phyloP scores from a whole-genome alignment of 1,284 basidiomycete genomes.

The Microbotryum silenes-acaulis region DNA sequence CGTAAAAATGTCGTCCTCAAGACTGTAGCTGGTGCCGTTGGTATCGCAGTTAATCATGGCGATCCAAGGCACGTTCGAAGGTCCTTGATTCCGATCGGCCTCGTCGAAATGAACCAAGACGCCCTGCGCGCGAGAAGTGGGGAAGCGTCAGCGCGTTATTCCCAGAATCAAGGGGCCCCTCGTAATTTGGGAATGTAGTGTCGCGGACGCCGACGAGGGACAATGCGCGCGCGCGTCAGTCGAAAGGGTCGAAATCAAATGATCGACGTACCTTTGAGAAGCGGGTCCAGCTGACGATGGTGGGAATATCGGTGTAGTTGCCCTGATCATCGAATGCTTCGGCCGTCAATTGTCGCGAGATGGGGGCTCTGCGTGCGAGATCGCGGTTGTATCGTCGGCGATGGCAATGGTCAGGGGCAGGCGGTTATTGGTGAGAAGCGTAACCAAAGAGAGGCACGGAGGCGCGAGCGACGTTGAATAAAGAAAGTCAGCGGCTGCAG shows the following conservation, averaged over 20 bases:
- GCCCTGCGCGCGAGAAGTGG: constrained; percentile 17
- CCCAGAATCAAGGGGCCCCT: no score
- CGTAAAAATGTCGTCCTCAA: constrained; percentile 65
- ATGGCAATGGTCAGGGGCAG: background rate
- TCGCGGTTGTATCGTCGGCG: background rate
- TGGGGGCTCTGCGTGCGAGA: constrained; percentile 4
- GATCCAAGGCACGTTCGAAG: constrained; percentile 67
- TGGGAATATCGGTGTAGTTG: constrained; percentile 22
- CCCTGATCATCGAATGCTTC: constrained; percentile 21
- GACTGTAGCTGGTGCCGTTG: constrained; percentile 55
- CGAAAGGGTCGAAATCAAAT: background rate
- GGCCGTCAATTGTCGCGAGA: constrained; percentile 17
- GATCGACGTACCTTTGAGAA: constrained; percentile 19
- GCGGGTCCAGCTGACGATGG: constrained; percentile 26
- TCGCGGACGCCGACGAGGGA: background rate
- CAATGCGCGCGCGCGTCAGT: background rate
- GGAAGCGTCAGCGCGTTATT: no score
- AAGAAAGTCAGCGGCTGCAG: no score
- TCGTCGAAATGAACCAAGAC: constrained; percentile 37
- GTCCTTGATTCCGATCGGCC: constrained; percentile 32
- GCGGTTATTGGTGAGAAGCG: no score
- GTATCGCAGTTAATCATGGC: constrained; percentile 72
- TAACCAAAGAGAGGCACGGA: background rate
- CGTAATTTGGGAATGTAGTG: no score
- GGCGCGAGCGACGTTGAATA: background rate